Percentiles rank a stretch among this genome's conserved stretches.
Evolutionary conservation across 768 basidiomycete genomes (phyloP).

Genomic region (Pholiota conissans): DNA sequence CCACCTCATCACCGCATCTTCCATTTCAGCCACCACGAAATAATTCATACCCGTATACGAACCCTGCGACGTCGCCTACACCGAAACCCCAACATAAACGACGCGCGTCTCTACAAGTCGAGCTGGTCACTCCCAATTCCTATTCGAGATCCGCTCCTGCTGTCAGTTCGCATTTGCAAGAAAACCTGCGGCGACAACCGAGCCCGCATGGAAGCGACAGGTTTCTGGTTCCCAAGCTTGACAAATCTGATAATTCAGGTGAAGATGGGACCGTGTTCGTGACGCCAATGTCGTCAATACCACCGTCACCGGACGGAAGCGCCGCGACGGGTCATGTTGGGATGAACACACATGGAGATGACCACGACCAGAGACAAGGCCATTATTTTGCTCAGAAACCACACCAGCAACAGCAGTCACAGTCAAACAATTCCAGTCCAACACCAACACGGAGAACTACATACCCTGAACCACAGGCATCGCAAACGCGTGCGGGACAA

Average conservation of each 20-base stretch:
- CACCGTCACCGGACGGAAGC: constrained; percentile 1
- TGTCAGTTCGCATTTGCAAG: not conserved
- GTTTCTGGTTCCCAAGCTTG: not conserved
- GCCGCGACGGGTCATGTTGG: not conserved
- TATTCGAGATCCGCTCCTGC: not conserved
- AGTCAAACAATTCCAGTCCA: not conserved
- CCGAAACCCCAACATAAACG: not conserved
- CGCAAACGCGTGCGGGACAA: not conserved
- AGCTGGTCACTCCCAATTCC: not conserved
- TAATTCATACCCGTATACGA: not conserved
- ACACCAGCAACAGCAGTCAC: not conserved
- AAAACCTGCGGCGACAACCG: not conserved
- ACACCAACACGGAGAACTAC: not conserved
- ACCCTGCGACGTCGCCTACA: not conserved
- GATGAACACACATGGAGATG: not conserved
- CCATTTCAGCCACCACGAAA: not conserved
- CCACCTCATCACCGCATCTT: not conserved
- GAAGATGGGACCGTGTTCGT: constrained; percentile 4
- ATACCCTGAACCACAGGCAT: not conserved
- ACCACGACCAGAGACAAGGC: not conserved
- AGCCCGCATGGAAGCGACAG: not conserved
- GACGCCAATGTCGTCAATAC: constrained; percentile 8
- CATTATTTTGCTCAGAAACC: not conserved
- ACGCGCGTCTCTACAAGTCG: not conserved
- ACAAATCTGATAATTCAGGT: not conserved